Base-by-base conservation (phyloP, 2,329 filamentous ascomycete species). In the Trichoderma harzianum region DNA sequence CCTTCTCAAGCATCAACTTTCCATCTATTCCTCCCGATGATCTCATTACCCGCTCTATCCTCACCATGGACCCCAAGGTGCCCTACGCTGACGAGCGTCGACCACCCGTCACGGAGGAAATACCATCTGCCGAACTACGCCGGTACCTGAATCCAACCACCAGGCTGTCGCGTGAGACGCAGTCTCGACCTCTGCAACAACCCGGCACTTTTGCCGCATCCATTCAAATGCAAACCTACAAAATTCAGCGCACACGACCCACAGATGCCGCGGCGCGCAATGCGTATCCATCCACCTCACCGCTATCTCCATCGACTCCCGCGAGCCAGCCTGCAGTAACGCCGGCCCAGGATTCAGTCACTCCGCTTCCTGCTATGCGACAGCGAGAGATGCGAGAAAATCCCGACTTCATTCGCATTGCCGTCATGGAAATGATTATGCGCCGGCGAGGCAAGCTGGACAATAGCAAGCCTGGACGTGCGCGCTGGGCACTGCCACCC, bases 351-450 rank as follows among this genome's bases (percentile, higher is more conserved):
- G 63, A 58, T 26, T 30, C 55, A 14, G 53, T 53, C 24, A 24
- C 63, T 14, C 69, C 81, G 47, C 82, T 78, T 68, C 83, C 84
- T 66, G 83, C 84, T 75, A 83, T 85, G 76, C 87, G 90, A 26
- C 90, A 91, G 79, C 86, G 90, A 61, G 90, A 92, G 78, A 87
- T 91, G 84, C 88, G 90, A 34, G 90, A 92, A 79, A 92, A 92
- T 75, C 86, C 89, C 53, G 89, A 92, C 76, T 92, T 92, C 77
- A 91, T 92, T 77, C 87, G 90, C 75, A 88, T 92, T 69, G 90
- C 90, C 43, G 90, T 92, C 65, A 89, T 92, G 86, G 90, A 92
- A 77, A 91, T 92, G 87, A 87, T 90, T 14, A 92, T 92, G 90
- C 87, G 90, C 70, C 88, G 87, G 76, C 84, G 83, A 57, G 90